phyloP scores from a whole-genome alignment of 2,329 filamentous ascomycete genomes.

The Clarireedia sp. region DNA sequence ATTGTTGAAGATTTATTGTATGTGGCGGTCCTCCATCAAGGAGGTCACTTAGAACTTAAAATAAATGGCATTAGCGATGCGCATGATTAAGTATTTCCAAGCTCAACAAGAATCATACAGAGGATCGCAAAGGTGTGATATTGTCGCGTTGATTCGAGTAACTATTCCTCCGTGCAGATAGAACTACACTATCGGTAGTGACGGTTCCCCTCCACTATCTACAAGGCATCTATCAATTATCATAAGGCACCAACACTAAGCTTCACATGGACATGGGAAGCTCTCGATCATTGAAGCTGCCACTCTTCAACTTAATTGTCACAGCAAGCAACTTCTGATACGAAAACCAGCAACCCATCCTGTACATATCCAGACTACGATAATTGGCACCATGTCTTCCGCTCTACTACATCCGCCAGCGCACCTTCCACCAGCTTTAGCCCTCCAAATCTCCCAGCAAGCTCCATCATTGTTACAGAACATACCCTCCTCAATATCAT shows the following conservation, averaged over 20 bases:
- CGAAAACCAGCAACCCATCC: too few species aligned
- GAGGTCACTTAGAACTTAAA: constrained; percentile 2
- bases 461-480: constrained; percentile 48
- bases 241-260: background rate
- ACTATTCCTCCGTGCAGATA: too few species aligned
- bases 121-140: background rate
- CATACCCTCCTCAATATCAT: constrained; percentile 45
- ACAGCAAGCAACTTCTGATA: background rate
- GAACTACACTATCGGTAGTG: too few species aligned
- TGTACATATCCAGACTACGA: background rate
- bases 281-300: background rate
- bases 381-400: constrained; percentile 29
- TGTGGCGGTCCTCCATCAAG: constrained; percentile 7
- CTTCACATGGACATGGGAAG: background rate
- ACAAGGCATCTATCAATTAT: background rate
- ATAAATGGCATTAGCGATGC: background rate
- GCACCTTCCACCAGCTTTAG: constrained; percentile 47
- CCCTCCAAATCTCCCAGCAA: constrained; percentile 51
- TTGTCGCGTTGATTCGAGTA: background rate
- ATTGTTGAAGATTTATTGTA: constrained; percentile 8
- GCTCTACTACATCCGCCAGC: constrained; percentile 50
- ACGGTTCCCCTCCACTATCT: too few species aligned
- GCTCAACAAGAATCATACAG: background rate
- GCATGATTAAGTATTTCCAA: background rate
- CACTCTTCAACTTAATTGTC: background rate